Percentiles rank a stretch among this genome's conserved stretches.
Conservation (phyloP, 371 early-diverging fungal species). For the Rhizopus microsporus region DNA sequence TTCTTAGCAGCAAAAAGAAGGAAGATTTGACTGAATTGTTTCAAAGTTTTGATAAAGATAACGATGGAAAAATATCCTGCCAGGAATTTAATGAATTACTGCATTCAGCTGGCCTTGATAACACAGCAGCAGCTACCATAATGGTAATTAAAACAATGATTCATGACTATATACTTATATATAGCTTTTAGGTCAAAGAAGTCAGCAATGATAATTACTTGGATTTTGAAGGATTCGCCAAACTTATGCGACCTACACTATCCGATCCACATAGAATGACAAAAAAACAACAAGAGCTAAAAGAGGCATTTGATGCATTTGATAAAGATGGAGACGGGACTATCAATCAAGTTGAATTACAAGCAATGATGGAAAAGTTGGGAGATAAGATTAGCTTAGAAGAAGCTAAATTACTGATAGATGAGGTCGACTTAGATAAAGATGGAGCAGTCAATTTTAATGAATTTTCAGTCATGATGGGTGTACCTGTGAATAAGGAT, state of each 20-base stretch:
- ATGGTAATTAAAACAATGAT: slow-evolving; percentile 28
- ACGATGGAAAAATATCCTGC: slow-evolving; percentile 36
- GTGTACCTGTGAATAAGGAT: slow-evolving; percentile 17
- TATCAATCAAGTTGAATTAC: slow-evolving; percentile 40
- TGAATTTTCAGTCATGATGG: slow-evolving; percentile 49
- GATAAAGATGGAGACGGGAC: slow-evolving; percentile 45
- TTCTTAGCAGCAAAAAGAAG: slow-evolving; percentile 37
- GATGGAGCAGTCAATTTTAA: slow-evolving; percentile 47
- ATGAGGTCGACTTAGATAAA: slow-evolving; percentile 42
- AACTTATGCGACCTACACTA: slow-evolving; percentile 45
- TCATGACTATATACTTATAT: background rate
- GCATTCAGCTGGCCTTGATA: slow-evolving; percentile 30
- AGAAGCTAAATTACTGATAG: slow-evolving; percentile 40
- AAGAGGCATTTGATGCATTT: slow-evolving; percentile 49
- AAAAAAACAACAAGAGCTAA: slow-evolving; percentile 39
- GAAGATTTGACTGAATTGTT: slow-evolving; percentile 41
- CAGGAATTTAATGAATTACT: slow-evolving; percentile 36
- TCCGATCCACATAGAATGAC: slow-evolving; percentile 32
- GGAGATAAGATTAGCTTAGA: slow-evolving; percentile 39
- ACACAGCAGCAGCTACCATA: slow-evolving; percentile 13
- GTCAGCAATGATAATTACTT: slow-evolving; percentile 17
- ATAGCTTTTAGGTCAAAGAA: background rate
- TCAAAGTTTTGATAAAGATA: slow-evolving; percentile 40
- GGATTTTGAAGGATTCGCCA: slow-evolving; percentile 44
- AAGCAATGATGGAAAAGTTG: slow-evolving; percentile 50